Evolutionary conservation across 805 yeast species (phyloP).

Genomic region (Trichomonascus vanleenenianus): DNA sequence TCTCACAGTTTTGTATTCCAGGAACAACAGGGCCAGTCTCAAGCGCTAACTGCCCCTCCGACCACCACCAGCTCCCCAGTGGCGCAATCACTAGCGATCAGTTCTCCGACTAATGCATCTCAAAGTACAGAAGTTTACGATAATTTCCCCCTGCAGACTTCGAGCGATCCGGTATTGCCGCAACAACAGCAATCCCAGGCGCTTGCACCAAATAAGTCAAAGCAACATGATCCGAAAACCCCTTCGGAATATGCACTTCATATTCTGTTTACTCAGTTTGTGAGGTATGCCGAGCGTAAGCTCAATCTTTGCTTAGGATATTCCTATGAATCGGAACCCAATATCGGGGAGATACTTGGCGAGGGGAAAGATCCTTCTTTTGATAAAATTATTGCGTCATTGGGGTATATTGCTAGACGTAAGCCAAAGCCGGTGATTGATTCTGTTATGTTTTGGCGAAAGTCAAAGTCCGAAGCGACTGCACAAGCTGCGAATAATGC

Average conservation of each 20-base stretch:
- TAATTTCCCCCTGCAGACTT: not conserved
- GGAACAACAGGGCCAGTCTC: slow-evolving; percentile 3
- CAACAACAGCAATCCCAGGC: slow-evolving; percentile 5
- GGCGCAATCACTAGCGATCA: slow-evolving; percentile 4
- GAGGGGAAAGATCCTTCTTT: slow-evolving; percentile 83
- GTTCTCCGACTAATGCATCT: slow-evolving; percentile 1
- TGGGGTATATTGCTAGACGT: slow-evolving; percentile 83
- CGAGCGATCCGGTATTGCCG: slow-evolving; percentile 6
- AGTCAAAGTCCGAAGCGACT: slow-evolving; percentile 83
- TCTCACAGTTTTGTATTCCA: not conserved
- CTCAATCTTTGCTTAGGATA: slow-evolving; percentile 61
- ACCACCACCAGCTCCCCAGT: not conserved
- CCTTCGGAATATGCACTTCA: slow-evolving; percentile 81
- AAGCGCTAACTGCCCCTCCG: not conserved
- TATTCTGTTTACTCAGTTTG: slow-evolving; percentile 87
- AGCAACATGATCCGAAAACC: slow-evolving; percentile 19
- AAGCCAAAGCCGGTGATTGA: slow-evolving; percentile 96
- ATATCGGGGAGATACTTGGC: slow-evolving; percentile 66
- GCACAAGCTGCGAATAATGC: slow-evolving; percentile 49
- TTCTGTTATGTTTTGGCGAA: slow-evolving; percentile 97
- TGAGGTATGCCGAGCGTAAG: slow-evolving; percentile 86
- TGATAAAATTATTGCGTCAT: slow-evolving; percentile 75
- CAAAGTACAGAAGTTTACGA: not conserved
- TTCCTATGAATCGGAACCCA: slow-evolving; percentile 62
- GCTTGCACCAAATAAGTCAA: not conserved